Conservation (phyloP, 2,329 filamentous ascomycete species). For the Berkeleyomyces basicola region DNA sequence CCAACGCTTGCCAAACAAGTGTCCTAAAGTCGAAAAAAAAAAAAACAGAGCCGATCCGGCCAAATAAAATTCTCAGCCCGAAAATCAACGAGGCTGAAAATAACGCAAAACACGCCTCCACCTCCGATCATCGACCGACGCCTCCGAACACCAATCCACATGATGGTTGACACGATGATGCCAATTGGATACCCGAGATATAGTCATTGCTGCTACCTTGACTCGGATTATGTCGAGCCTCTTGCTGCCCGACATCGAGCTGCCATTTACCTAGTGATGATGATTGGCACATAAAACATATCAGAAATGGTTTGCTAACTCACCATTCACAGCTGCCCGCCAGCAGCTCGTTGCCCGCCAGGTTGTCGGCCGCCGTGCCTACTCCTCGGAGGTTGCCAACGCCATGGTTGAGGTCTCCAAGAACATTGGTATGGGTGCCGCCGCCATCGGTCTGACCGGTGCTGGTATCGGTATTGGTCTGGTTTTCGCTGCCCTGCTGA, state of each 20-base stretch:
- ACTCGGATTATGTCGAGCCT: background rate
- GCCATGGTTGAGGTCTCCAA: constrained; percentile 82
- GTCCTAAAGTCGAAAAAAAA: constrained; percentile 7
- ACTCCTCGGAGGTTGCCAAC: constrained; percentile 77
- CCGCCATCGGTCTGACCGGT: constrained; percentile 83
- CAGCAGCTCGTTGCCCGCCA: constrained; percentile 21
- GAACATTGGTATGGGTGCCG: constrained; percentile 78
- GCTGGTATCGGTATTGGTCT: constrained; percentile 91
- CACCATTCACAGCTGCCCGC: constrained; percentile 11
- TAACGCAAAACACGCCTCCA: constrained; percentile 2
- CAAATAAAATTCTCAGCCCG: background rate
- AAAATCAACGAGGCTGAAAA: constrained; percentile 1
- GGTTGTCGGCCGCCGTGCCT: constrained; percentile 49
- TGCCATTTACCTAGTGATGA: background rate
- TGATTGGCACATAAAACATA: background rate
- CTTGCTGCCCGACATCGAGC: background rate
- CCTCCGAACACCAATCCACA: background rate
- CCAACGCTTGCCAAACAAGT: constrained; percentile 8
- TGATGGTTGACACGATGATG: background rate
- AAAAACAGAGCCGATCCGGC: background rate
- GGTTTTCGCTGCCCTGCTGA: constrained; percentile 79
- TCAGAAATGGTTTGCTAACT: constrained; percentile 7
- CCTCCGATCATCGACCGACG: background rate
- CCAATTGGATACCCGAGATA: constrained; percentile 8
- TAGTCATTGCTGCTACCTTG: background rate